Conservation (phyloP, 2,329 filamentous ascomycete genomes). For the Arthroderma sp. region DNA sequence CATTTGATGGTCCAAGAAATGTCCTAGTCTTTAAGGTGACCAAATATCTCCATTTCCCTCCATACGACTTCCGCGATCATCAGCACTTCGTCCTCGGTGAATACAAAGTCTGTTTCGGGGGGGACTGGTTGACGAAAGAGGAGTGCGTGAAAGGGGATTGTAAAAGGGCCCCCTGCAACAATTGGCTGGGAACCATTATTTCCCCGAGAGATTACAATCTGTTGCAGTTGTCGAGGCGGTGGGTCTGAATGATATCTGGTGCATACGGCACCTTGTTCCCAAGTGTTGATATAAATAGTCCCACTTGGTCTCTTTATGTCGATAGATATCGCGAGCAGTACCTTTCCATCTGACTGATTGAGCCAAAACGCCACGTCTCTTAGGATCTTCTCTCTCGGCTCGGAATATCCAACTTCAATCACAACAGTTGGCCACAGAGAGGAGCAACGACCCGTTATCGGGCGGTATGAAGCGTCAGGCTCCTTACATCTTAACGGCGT, state of each 20-base stretch:
- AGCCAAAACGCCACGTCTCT: slow-evolving; percentile 5
- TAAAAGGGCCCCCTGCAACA: background rate
- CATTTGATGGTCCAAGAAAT: no score
- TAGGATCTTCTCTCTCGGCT: slow-evolving; percentile 1
- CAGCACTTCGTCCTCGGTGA: slow-evolving; percentile 3
- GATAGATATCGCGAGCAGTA: slow-evolving; percentile 3
- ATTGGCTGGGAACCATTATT: background rate
- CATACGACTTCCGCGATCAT: background rate
- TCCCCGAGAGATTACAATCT: background rate
- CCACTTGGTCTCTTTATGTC: slow-evolving; percentile 5
- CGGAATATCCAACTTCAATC: slow-evolving; percentile 3
- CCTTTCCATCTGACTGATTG: background rate
- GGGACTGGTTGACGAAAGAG: background rate
- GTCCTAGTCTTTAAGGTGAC: no score
- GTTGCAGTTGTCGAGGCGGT: background rate
- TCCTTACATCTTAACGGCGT: no score
- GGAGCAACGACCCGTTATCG: no score
- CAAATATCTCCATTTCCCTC: background rate
- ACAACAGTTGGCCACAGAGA: slow-evolving; percentile 1
- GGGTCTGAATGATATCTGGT: slow-evolving; percentile 2
- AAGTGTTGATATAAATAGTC: slow-evolving; percentile 3
- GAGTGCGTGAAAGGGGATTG: background rate
- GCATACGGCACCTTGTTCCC: slow-evolving; percentile 1
- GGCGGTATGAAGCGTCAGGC: no score
- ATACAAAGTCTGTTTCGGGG: slow-evolving; percentile 4